Conservation (phyloP, 2,329 filamentous ascomycete genomes). For the Diplodia sapinea region DNA sequence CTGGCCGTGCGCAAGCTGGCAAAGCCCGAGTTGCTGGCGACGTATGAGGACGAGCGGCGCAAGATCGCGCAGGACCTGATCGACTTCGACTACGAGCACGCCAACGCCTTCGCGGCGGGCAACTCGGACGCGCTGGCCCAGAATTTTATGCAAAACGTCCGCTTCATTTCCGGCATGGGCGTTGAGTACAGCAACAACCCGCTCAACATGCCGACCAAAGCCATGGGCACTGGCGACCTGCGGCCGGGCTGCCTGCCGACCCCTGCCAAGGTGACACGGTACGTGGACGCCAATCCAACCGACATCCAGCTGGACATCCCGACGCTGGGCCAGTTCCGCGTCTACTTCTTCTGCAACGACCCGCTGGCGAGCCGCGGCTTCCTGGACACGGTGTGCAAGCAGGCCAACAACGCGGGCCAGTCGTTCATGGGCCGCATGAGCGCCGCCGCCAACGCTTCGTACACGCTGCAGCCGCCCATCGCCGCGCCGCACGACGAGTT, state of each 20-base stretch:
- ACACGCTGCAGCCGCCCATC: slow-evolving; percentile 63
- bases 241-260: slow-evolving; percentile 58
- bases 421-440: slow-evolving; percentile 67
- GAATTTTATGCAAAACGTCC: slow-evolving; percentile 73
- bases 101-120: slow-evolving; percentile 62
- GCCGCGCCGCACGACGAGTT: slow-evolving; percentile 69
- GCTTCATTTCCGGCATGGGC: slow-evolving; percentile 75
- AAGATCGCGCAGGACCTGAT: slow-evolving; percentile 54
- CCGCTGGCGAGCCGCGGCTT: slow-evolving; percentile 61
- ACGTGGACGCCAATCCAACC: slow-evolving; percentile 78
- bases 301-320: slow-evolving; percentile 80
- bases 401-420: slow-evolving; percentile 54
- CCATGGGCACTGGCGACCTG: slow-evolving; percentile 45
- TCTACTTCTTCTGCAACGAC: slow-evolving; percentile 73
- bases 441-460: slow-evolving; percentile 65
- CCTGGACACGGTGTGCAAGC: slow-evolving; percentile 63
- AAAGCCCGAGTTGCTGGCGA: slow-evolving; percentile 46
- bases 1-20: slow-evolving; percentile 48
- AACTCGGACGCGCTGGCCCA: slow-evolving; percentile 67
- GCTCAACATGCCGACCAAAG: slow-evolving; percentile 65
- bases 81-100: slow-evolving; percentile 56
- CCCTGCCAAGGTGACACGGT: slow-evolving; percentile 74
- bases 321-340: slow-evolving; percentile 75
- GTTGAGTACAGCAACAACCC: slow-evolving; percentile 70
- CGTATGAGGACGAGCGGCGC: slow-evolving; percentile 51